phyloP scores from a whole-genome alignment of 2,329 filamentous ascomycete genomes.

The Phialemonium atrogriseum region DNA sequence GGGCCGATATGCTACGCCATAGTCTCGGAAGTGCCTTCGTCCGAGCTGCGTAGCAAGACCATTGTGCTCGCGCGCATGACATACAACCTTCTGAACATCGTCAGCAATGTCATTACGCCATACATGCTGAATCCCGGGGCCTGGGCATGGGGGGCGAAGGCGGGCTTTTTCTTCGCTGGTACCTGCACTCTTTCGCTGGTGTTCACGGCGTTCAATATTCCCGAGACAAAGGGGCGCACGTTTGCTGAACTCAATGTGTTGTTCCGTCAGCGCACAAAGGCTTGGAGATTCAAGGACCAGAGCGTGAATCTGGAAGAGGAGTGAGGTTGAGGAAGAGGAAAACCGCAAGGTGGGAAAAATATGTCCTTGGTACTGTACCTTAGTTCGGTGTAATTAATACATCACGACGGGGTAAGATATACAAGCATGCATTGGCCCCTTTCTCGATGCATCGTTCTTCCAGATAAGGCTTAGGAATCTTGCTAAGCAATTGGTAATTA shows the following conservation, averaged over 20 bases:
- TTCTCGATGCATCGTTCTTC: too few relatives aligned
- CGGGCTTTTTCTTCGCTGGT: conserved; percentile 35
- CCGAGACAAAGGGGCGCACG: conserved; percentile 45
- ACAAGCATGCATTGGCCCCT: too few relatives aligned
- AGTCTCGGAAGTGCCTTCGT: conserved; percentile 34
- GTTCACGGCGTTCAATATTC: conserved; percentile 45
- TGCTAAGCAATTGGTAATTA: too few relatives aligned
- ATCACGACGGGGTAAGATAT: too few relatives aligned
- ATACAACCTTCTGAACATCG: conserved; percentile 41
- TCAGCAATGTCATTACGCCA: conserved; percentile 36
- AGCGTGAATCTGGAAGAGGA: too few relatives aligned
- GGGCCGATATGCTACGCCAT: conserved; percentile 19
- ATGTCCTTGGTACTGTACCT: too few relatives aligned
- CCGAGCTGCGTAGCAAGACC: conserved; percentile 35
- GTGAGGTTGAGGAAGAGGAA: too few relatives aligned
- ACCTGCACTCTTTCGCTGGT: conserved; percentile 34
- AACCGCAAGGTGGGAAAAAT: too few relatives aligned
- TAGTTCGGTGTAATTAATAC: too few relatives aligned
- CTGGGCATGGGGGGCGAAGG: conserved; percentile 39
- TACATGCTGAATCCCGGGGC: conserved; percentile 37
- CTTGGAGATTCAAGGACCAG: conserved; percentile 35
- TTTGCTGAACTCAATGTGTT: conserved; percentile 48
- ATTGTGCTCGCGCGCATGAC: conserved; percentile 33
- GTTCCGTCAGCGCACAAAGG: conserved; percentile 36
- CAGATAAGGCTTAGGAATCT: too few relatives aligned